Evolutionary conservation across 768 basidiomycete species (phyloP), one percentile per base, ranked within the genome.

Genomic region (Xerocomellus amylosporus): DNA sequence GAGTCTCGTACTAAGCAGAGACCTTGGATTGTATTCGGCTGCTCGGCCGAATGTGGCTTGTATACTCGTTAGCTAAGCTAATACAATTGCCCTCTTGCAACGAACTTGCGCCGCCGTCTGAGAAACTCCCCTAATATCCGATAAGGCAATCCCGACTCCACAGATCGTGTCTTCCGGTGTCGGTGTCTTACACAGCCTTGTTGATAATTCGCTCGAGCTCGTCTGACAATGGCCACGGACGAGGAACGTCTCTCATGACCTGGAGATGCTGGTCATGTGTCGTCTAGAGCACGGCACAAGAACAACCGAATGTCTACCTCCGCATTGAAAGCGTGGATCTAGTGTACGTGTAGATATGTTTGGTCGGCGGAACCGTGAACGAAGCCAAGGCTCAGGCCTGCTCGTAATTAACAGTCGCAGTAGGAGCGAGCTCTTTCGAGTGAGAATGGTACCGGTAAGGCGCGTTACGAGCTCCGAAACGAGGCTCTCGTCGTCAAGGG

Each of bases 271-370:
- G 47, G 2, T 60, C 56, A 5, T 58, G 63, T 56, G 8, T 51
- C 40, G 12, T 58, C 49, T 5, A 70, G 60, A 12, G 65, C 56
- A 41, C 31, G 62, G 1, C 53, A 49, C 19, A 69, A 36, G 61
- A 41, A n/a, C n/a, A n/a, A n/a, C n/a, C n/a, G n/a, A n/a, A 69
- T 61, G 39, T 70, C 69, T 1, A 34, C 55, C 24, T 68, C 61
- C 4, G 67, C 59, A 10, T 43, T 45, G 46, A 69, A 70, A 5
- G 53, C 43, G n/a, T 68, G 64, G 19, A 68, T 65, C 2, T 63
- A 58, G 2, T 3, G 53, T 63, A 12, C 58, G 26, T 4, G 60
- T 36, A 0, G 51, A 55, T 26, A 65, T 49, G 1, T 61, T 49
- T 2, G 58, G 56, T 3, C 20, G 44, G 7, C 58, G 56, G 38